Evolutionary conservation across 805 yeast species (phyloP), one percentile per base, ranked within the genome.

Genomic region (Lipomyces chichibuensis): DNA sequence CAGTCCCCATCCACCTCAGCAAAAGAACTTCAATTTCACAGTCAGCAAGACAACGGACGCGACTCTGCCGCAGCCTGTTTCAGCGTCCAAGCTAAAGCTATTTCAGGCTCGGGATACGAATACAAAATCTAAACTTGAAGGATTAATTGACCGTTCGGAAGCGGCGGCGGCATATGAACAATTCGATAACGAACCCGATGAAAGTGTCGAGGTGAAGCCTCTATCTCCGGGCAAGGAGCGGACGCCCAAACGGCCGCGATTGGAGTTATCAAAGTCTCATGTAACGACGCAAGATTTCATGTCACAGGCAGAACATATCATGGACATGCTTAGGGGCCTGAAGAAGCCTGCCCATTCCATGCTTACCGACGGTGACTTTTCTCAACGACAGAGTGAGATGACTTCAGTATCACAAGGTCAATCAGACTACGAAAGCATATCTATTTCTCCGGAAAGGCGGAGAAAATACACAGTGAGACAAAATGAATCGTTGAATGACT

Each of bases 291-390:
- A 71, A 57, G 75, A 74, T 39, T 74, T 69, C 53, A 39, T 75
- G 65, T 70, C 72, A n/a, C 69, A 74, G 20, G 78, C 77, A 4
- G 74, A 75, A 51, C 67, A 69, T 33, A 55, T 75, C 20, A 73
- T 74, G 71, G 71, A 72, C 54, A 64, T 70, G 53, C 62, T 74
- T 14, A 52, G 64, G 23, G 69, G 67, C 17, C 61, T 51, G 37
- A 66, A 56, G 56, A 59, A 58, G 23, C 52, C 46, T 14, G 20
- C 66, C 2, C 67, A 63, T 23, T 61, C 62, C 14, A 20, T 46
- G 3, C 46, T 57, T 43, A 57, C 64, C 9, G 66, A 64, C n/a
- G 73, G 63, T 11, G 71, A 65, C 43, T 39, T 39, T 25, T 60
- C 65, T n/a, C 69, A 62, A 27, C 39, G 69, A 17, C 71, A 62